A percentile compares a stretch with the other conserved stretches of the same genome.
Conservation (phyloP, 139 green algal genomes). For the Micractinium sp. region DNA sequence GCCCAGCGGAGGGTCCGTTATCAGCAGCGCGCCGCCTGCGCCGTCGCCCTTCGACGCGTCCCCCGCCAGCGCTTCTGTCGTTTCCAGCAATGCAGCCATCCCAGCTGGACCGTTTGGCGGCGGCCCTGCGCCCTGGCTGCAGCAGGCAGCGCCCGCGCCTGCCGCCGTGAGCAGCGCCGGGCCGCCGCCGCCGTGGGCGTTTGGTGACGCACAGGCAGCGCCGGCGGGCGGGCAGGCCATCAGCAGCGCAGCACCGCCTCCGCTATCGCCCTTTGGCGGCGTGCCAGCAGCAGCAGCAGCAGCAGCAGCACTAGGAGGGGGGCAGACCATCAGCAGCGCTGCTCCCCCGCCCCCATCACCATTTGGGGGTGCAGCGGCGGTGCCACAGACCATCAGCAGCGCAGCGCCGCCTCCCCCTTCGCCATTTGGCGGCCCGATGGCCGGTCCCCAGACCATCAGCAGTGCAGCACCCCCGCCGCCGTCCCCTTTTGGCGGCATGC, state of each 20-base stretch:
- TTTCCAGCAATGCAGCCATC: neutral
- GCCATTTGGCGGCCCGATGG: neutral
- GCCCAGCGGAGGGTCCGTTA: neutral
- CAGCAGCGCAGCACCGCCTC: neutral
- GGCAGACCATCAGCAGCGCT: neutral
- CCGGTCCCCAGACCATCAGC: neutral
- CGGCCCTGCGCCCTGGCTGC: neutral
- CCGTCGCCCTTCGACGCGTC: neutral
- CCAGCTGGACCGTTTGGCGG: neutral
- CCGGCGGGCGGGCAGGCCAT: neutral
- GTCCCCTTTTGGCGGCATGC: neutral
- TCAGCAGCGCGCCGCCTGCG: neutral
- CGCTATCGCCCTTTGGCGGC: neutral
- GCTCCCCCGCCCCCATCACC: neutral
- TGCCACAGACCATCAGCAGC: neutral
- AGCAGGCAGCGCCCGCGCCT: neutral
- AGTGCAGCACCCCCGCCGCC: neutral
- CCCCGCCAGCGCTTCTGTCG: neutral
- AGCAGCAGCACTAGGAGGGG: neutral
- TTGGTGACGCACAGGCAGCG: neutral
- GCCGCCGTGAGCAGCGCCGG: neutral
- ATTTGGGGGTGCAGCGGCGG: neutral
- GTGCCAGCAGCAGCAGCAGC: neutral
- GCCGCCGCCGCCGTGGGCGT: neutral
- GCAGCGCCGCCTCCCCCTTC: neutral